Evolutionary conservation across 148 eudicot species (phyloP).

Genomic region (Heliamphora exappendiculata): DNA sequence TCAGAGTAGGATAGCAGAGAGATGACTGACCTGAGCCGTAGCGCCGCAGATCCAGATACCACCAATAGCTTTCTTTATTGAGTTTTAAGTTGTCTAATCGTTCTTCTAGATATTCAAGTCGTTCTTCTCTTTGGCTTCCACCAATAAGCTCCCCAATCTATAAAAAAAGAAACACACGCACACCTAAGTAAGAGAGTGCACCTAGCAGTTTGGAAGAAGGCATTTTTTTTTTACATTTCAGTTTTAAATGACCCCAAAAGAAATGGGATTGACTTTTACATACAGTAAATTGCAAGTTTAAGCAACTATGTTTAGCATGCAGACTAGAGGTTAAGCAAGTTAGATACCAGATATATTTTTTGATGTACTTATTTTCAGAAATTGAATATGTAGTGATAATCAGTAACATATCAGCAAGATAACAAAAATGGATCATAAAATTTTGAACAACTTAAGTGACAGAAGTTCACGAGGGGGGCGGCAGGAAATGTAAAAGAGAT

Average conservation of each 20-base stretch:
- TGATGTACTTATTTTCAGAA: neutral
- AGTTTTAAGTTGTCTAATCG: constrained; percentile 80
- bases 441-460: too few species aligned
- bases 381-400: neutral
- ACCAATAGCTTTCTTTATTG: constrained; percentile 86
- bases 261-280: neutral
- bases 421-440: too few species aligned
- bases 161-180: constrained; percentile 10
- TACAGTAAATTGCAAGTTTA: neutral
- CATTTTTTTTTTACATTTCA: neutral
- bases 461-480: neutral
- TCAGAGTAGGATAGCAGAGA: neutral
- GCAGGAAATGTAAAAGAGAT: neutral
- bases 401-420: neutral
- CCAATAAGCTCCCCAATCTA: constrained; percentile 98
- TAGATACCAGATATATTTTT: neutral
- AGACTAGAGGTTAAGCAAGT: neutral
- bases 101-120: constrained; percentile 68
- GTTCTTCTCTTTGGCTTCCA: constrained; percentile 99
- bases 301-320: neutral
- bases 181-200: neutral
- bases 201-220: neutral
- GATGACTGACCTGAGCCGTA: constrained; percentile 79
- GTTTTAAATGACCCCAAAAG: neutral
- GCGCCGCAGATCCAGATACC: constrained; percentile 98